Evolutionary conservation across 257 asterid genomes (phyloP).

Genomic region (Rubia yunnanensis): DNA sequence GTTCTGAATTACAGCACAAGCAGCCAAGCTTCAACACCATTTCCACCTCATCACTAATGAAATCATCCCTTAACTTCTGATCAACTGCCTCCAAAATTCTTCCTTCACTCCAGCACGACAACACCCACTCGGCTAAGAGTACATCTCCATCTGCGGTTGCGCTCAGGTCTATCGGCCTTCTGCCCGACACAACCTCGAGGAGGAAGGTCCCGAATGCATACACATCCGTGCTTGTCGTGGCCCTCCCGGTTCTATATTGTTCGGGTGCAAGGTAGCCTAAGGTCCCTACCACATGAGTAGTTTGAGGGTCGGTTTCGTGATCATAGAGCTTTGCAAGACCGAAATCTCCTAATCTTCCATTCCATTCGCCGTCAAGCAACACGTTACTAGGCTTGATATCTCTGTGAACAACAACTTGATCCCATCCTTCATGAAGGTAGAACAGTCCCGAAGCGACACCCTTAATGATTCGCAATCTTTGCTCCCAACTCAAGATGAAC

Average conservation of each 20-base stretch:
- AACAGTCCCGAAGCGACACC: neutral
- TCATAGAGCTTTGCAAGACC: neutral
- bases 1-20: neutral
- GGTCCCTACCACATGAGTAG: neutral
- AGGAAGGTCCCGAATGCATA: neutral
- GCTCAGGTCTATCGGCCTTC: neutral
- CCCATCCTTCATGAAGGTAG: slow-evolving; percentile 3
- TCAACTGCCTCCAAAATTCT: neutral
- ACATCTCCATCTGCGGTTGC: neutral
- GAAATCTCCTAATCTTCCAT: neutral
- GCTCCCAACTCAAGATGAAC: neutral
- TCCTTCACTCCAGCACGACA: neutral
- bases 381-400: neutral
- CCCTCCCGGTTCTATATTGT: neutral
- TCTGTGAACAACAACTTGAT: neutral
- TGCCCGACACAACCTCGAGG: neutral
- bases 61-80: neutral
- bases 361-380: neutral
- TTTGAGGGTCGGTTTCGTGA: slow-evolving; percentile 3
- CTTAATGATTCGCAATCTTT: neutral
- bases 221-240: neutral
- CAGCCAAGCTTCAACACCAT: neutral
- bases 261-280: slow-evolving; percentile 1
- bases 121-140: neutral
- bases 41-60: neutral